Evolutionary conservation across 73 alveolate genomes (phyloP), one percentile per base, ranked within the genome.

Genomic region (Blepharisma japonicum): DNA sequence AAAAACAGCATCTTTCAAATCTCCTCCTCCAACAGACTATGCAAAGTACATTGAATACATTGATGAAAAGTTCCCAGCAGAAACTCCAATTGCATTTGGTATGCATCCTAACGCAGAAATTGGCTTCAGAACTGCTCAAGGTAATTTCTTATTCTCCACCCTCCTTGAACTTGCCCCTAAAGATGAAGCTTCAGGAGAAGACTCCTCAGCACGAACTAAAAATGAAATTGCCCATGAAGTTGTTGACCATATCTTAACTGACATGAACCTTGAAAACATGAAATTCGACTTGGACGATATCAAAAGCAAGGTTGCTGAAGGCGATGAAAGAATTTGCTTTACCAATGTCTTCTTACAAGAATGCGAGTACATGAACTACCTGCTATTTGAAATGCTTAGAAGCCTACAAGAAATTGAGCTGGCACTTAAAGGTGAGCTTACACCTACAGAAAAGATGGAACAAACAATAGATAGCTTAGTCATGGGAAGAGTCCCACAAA

Each of bases 31-130:
- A 39, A 86, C 83, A 71, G 91, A 94, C 68, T 94, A 93, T 81
- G 98, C 90, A 80, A 94, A 90, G 55, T 98, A 98, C 89, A 81
- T 90, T 66, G 98, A 95, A 81, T 95, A 98, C 86, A 94, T 98
- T 71, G 99, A 98, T 81, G 89, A 93, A 7, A 95, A 91, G 56
- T 86, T 94, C 47, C 94, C 99, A 42, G 92, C 96, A 78, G 99
- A 96, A 83, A 90, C 99, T 25, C 99, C 99, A 32, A 94, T 97
- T 21, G 97, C 98, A 68, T 98, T 94, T 88, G 99, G 99, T 46
- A 89, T 98, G 96, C 99, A 98, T 86, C 99, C 99, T n/a, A 98
- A 98, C 87, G 99, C 99, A 45, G 99, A 98, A 92, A 97, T 98
- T 82, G 99, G 97, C 80, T 98, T 94, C 95, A 90, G 99, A 83